Base-by-base conservation (phyloP, 306 rosid genomes). In the Cucurbita moschata region DNA sequence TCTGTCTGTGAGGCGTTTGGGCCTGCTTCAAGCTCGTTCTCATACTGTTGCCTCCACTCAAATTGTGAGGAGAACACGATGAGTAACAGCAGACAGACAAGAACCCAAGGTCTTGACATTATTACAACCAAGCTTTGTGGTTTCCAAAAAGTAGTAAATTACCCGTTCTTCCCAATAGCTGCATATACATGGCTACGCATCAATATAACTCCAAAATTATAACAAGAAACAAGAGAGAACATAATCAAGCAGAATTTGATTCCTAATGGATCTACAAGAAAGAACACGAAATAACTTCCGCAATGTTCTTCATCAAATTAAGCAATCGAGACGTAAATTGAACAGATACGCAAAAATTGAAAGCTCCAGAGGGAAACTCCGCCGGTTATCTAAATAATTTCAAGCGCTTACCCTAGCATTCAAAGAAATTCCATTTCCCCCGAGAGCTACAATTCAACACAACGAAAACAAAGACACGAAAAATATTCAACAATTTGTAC, bases 31-130 rank as follows among this genome's bases (percentile, higher is more conserved):
- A 76, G 70, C 40, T 83, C 92, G 75, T 73, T 76, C 56, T 80
- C 87, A 63, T 80, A 81, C 71, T 84, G 90, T 55, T 81, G 86
- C 79, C 85, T 85, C 92, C 92, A 87, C 80, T 87, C 92, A 8
- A 87, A 78, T 77, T 87, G 87, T 4, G 92, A 87, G 0, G 87
- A 83, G 81, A 87, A 83, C 40, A 87, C 81, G 16, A 87, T 81
- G 46, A 87, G 43, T 78, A 85, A 78, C 53, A 87, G 83, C 77
- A 87, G 78, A 76, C 89, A 87, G 70, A 85, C 85, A 72, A 81
- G 83, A 13, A 80, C 82, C 89, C 92, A 87, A 10, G 87, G 86
- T 76, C 85, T 81, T 14, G 89, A 79, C 86, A 87, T 87, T 62
- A 76, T 80, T 35, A 60, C 77, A 37, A 39, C 65, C 74, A 75